Evolutionary conservation across 2,329 filamentous ascomycete species (phyloP).

Genomic region (Decorospora gaudefroyi): DNA sequence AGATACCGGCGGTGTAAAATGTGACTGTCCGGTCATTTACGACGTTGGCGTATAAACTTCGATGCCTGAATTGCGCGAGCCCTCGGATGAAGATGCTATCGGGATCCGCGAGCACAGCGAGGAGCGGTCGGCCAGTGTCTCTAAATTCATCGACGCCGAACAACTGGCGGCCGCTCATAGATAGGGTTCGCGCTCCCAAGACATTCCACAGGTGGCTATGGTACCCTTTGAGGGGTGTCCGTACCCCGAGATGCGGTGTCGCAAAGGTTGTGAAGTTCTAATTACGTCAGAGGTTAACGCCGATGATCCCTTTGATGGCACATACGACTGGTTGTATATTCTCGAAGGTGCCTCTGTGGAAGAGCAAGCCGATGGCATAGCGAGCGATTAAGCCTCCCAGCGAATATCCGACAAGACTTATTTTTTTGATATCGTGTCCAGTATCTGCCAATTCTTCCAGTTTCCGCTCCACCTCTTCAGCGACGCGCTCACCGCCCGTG

Average conservation of each 20-base stretch:
- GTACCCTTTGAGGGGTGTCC: constrained; percentile 51
- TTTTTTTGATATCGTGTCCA: constrained; percentile 74
- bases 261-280: constrained; percentile 96
- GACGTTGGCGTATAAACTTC: constrained; percentile 82
- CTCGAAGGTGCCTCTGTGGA: constrained; percentile 79
- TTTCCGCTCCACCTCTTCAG: constrained; percentile 66
- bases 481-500: constrained; percentile 67
- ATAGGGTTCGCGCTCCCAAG: constrained; percentile 79
- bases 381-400: constrained; percentile 84
- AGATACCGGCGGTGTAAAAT: constrained; percentile 81
- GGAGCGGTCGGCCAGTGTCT: constrained; percentile 76
- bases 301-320: constrained; percentile 41
- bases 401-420: constrained; percentile 89
- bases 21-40: constrained; percentile 81
- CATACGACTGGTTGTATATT: constrained; percentile 76
- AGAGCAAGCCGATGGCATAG: constrained; percentile 82
- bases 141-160: constrained; percentile 87
- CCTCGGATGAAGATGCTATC: constrained; percentile 84
- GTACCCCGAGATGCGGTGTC: constrained; percentile 68
- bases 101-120: constrained; percentile 80
- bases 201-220: constrained; percentile 66
- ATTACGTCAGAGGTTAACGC: constrained; percentile 21
- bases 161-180: constrained; percentile 81
- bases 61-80: constrained; percentile 73
- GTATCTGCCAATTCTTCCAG: constrained; percentile 57